These are phyloP conservation scores for Ogataea methylovora DNA, from an alignment of 805 yeast genomes.

Conservation along the genomic window DNA sequence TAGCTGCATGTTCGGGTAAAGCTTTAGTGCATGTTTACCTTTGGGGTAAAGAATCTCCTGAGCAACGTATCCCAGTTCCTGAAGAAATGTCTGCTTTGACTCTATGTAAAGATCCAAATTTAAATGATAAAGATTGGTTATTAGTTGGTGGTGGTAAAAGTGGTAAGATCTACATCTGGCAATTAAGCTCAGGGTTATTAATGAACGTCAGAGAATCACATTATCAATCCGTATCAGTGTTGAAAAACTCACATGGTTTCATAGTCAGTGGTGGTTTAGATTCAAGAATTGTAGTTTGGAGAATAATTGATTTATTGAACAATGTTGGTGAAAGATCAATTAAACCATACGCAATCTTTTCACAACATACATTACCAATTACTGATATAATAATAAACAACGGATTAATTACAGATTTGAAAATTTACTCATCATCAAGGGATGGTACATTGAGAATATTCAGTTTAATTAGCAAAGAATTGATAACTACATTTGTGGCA, in stretches of 20 bases:
- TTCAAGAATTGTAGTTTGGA: constrained; percentile 74
- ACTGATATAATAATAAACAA: constrained; percentile 32
- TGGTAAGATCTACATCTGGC: constrained; percentile 88
- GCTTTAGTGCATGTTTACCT: constrained; percentile 71
- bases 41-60: constrained; percentile 62
- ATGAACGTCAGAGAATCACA: constrained; percentile 73
- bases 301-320: constrained; percentile 54
- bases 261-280: constrained; percentile 76
- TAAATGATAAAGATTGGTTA: constrained; percentile 31
- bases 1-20: constrained; percentile 61
- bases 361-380: constrained; percentile 49
- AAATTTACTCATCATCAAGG: constrained; percentile 58
- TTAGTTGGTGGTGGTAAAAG: constrained; percentile 65
- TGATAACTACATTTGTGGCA: constrained; percentile 68
- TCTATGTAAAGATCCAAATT: constrained; percentile 26
- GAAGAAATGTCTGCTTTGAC: constrained; percentile 61
- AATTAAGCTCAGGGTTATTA: constrained; percentile 66
- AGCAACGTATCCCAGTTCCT: constrained; percentile 79
- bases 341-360: constrained; percentile 52
- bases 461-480: constrained; percentile 36
- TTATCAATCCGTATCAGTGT: constrained; percentile 62
- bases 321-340: constrained; percentile 23
- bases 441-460: constrained; percentile 75
- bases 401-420: constrained; percentile 53
- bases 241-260: constrained; percentile 58